Conservation (phyloP, 1,139 yeast species). For the Suhomyces bribrorum region DNA sequence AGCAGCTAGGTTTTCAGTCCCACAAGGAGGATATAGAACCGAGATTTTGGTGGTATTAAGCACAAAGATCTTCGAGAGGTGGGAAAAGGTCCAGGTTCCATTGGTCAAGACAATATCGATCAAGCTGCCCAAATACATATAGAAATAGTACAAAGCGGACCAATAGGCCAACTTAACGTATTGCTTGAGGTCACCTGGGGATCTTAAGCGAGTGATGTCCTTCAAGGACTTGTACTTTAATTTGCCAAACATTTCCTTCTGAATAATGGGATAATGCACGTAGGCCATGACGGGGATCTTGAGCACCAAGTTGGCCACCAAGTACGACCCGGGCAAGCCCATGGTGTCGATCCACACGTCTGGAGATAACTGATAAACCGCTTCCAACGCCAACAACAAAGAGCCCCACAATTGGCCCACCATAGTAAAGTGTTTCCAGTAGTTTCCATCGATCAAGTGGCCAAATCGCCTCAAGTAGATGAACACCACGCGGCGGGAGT, state of each 20-base stretch:
- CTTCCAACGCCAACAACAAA: constrained; percentile 65
- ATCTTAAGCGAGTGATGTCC: constrained; percentile 1
- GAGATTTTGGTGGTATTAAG: constrained; percentile 34
- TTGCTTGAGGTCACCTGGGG: constrained; percentile 5
- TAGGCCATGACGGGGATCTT: constrained; percentile 80
- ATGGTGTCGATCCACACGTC: constrained; percentile 94
- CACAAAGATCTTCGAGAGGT: constrained; percentile 65
- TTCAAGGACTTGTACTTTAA: constrained; percentile 38
- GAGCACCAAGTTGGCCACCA: constrained; percentile 54
- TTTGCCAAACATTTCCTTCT: constrained; percentile 77
- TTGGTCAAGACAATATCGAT: constrained; percentile 73
- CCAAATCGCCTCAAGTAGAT: constrained; percentile 63
- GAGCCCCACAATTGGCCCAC: constrained; percentile 89
- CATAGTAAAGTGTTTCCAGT: constrained; percentile 81
- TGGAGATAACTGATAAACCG: constrained; percentile 68
- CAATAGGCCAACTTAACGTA: constrained; percentile 52
- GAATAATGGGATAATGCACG: constrained; percentile 92
- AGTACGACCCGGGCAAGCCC: constrained; percentile 86
- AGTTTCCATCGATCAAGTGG: constrained; percentile 62
- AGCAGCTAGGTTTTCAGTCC: constrained; percentile 53
- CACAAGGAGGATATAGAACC: constrained; percentile 85
- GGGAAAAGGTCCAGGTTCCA: constrained; percentile 89
- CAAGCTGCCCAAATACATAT: constrained; percentile 64
- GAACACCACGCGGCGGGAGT: constrained; percentile 62
- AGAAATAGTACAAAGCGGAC: constrained; percentile 61